Conservation (phyloP, 2,329 filamentous ascomycete species). For the Arthrobotrys entomopaga region DNA sequence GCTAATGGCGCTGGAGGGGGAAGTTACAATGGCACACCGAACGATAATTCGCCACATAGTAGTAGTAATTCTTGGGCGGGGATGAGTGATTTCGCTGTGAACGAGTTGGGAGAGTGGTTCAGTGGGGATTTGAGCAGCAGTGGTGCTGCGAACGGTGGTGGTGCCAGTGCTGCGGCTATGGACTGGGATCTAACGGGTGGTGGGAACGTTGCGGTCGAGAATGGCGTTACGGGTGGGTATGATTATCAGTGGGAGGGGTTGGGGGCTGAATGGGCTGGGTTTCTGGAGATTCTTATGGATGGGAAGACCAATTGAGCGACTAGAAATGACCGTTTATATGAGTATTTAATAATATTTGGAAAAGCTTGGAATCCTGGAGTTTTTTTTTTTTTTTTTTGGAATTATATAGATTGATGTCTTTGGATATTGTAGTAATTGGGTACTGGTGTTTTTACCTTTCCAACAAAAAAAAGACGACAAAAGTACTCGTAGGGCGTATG, state of each 20-base stretch:
- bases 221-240: constrained; percentile 52
- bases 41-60: constrained; percentile 49
- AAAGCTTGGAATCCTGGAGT: too few relatives aligned
- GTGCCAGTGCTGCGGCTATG: constrained; percentile 20
- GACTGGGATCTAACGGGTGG: constrained; percentile 51
- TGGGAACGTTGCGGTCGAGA: constrained; percentile 48
- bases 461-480: too few relatives aligned
- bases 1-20: constrained; percentile 24
- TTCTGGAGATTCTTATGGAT: constrained; percentile 54
- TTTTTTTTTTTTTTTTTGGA: too few relatives aligned
- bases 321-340: too few relatives aligned
- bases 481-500: too few relatives aligned
- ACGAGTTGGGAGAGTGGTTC: constrained; percentile 53
- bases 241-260: constrained; percentile 53
- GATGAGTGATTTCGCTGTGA: constrained; percentile 46
- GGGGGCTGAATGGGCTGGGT: constrained; percentile 50
- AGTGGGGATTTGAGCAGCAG: constrained; percentile 30
- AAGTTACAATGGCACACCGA: constrained; percentile 48
- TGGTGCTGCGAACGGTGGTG: background rate
- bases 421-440: too few relatives aligned
- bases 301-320: constrained; percentile 44
- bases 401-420: too few relatives aligned
- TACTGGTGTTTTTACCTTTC: too few relatives aligned
- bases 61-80: constrained; percentile 48
- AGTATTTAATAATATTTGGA: too few relatives aligned